A percentile compares a stretch with the other conserved stretches of the same genome.
phyloP scores from a whole-genome alignment of 2,329 filamentous ascomycete species.

The Epichloe uncinata region DNA sequence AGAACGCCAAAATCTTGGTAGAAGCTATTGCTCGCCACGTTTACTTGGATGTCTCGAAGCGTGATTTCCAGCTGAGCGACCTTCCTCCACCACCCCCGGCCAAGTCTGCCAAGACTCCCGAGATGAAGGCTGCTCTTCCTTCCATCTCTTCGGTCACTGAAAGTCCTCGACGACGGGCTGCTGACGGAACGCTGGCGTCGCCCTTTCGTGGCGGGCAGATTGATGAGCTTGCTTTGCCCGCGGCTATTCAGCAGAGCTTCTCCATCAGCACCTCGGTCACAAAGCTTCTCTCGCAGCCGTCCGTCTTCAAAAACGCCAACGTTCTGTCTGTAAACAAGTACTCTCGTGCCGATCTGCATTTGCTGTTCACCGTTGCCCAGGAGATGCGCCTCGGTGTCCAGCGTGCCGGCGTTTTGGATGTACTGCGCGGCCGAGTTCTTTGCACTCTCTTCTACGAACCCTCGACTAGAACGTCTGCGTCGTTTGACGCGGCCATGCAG shows the following conservation, averaged over 20 bases:
- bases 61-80: conserved; percentile 89
- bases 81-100: conserved; percentile 60
- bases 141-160: conserved; percentile 23
- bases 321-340: conserved; percentile 90
- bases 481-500: conserved; percentile 98
- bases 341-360: conserved; percentile 71
- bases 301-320: conserved; percentile 79
- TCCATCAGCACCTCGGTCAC: conserved; percentile 49
- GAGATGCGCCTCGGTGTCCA: conserved; percentile 96
- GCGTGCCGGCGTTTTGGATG: conserved; percentile 75
- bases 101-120: conserved; percentile 42
- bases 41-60: conserved; percentile 65
- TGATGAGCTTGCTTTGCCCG: conserved; percentile 33
- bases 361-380: conserved; percentile 91
- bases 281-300: conserved; percentile 58
- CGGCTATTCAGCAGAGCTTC: conserved; percentile 37
- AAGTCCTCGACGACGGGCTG: conserved; percentile 21
- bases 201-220: conserved; percentile 14
- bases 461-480: conserved; percentile 86
- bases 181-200: conserved; percentile 12
- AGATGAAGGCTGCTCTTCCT: conserved; percentile 36
- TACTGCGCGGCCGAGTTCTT: conserved; percentile 75
- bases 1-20: conserved; percentile 94
- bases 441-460: conserved; percentile 97
- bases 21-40: conserved; percentile 88